phyloP scores from a whole-genome alignment of 495 filamentous ascomycete species.

The Sporormia fimetaria region DNA sequence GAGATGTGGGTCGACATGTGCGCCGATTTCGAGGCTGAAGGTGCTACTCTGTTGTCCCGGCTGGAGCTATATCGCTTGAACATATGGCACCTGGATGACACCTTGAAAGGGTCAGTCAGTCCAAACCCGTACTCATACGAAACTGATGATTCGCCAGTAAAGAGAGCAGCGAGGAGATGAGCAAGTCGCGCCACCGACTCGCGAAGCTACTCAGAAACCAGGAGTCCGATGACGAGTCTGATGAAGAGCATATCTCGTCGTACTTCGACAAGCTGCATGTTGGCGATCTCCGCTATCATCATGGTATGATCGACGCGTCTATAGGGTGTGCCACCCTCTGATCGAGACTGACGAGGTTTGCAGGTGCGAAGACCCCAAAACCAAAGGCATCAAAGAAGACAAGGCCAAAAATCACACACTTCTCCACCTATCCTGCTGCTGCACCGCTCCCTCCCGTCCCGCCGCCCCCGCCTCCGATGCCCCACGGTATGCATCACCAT shows the following conservation, averaged over 20 bases:
- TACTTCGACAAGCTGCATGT: slow-evolving; percentile 16
- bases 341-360: neutral
- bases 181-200: slow-evolving; percentile 7
- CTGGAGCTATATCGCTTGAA: slow-evolving; percentile 45
- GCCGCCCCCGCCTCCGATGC: slow-evolving; percentile 1
- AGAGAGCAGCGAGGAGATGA: slow-evolving; percentile 11
- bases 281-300: neutral
- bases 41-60: slow-evolving; percentile 39
- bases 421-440: slow-evolving; percentile 8
- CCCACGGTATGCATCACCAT: slow-evolving; percentile 9
- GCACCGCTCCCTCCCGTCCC: slow-evolving; percentile 6
- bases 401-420: slow-evolving; percentile 7
- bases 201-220: slow-evolving; percentile 20
- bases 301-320: slow-evolving; percentile 3
- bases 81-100: slow-evolving; percentile 38
- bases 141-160: neutral
- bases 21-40: slow-evolving; percentile 42
- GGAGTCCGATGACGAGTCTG: no score
- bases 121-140: no score
- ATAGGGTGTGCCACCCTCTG: neutral
- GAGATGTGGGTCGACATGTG: slow-evolving; percentile 44
- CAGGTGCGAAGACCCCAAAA: slow-evolving; percentile 8
- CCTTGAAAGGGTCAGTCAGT: slow-evolving; percentile 18
- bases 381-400: slow-evolving; percentile 2
- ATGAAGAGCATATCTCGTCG: no score